Evolutionary conservation across 352 stramenopile genomes (phyloP).

Genomic region (Pythium brassicae): DNA sequence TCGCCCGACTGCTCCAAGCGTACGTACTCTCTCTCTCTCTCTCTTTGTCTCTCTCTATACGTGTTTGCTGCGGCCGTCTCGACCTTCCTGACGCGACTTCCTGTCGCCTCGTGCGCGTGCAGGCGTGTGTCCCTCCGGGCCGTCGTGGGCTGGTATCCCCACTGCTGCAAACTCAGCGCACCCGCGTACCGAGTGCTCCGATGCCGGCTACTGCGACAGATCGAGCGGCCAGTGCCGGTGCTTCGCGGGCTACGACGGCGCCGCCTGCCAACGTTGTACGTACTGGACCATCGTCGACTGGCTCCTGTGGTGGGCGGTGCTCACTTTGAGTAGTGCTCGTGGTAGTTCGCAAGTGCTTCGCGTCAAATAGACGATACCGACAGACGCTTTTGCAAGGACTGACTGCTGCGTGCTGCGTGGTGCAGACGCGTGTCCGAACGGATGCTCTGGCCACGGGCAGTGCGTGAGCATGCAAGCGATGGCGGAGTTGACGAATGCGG

Average conservation of each 20-base stretch:
- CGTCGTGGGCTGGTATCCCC: constrained; percentile 59
- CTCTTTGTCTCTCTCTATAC: not conserved
- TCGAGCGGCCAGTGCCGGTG: constrained; percentile 56
- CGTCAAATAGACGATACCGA: too few species aligned
- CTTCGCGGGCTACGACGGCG: constrained; percentile 61
- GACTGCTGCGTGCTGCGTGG: not conserved
- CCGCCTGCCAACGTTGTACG: constrained; percentile 65
- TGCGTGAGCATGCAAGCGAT: constrained; percentile 69
- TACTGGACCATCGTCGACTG: too few species aligned
- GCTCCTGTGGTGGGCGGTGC: not conserved
- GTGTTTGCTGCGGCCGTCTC: not conserved
- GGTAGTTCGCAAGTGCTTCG: too few species aligned
- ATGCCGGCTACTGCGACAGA: constrained; percentile 57
- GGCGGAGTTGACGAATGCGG: constrained; percentile 32
- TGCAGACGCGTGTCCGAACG: constrained; percentile 40
- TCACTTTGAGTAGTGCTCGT: too few species aligned
- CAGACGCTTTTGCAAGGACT: too few species aligned
- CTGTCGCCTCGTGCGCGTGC: not conserved
- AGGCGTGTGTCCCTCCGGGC: constrained; percentile 65
- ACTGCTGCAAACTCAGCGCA: constrained; percentile 36
- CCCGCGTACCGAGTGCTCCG: constrained; percentile 50
- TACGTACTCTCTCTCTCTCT: constrained; percentile 9
- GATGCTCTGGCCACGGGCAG: constrained; percentile 67
- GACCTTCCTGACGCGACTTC: too few species aligned
- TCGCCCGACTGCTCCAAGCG: constrained; percentile 82